Evolutionary conservation across 116 monocot species (phyloP).

Genomic region (Cymodocea nodosa): DNA sequence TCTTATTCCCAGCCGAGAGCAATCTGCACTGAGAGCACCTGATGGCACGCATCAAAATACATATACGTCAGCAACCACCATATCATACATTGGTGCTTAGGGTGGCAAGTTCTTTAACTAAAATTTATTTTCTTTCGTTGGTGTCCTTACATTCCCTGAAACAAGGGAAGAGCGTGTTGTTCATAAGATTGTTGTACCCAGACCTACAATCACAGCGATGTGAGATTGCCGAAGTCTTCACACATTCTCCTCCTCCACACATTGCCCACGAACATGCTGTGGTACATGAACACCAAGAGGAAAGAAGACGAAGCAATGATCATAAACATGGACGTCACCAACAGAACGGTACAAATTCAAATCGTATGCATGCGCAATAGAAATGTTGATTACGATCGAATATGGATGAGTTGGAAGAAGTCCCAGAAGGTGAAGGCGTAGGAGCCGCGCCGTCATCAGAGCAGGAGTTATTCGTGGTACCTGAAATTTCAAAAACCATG

Average conservation of each 20-base stretch:
- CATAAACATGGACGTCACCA: no score
- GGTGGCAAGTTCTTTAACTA: background rate
- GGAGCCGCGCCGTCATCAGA: background rate
- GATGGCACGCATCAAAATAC: background rate
- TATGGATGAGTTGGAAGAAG: background rate
- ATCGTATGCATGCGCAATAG: background rate
- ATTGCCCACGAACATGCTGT: slow-evolving; percentile 9
- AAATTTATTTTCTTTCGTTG: background rate
- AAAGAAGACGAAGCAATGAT: background rate
- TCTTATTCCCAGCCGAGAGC: background rate
- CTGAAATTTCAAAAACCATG: background rate
- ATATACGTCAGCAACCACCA: background rate
- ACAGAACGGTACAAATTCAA: background rate
- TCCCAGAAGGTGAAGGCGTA: background rate
- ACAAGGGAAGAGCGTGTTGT: slow-evolving; percentile 9
- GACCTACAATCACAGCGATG: slow-evolving; percentile 9
- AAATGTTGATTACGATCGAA: slow-evolving; percentile 6
- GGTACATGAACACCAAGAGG: background rate
- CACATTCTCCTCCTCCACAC: slow-evolving; percentile 10
- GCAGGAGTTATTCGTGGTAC: slow-evolving; percentile 10
- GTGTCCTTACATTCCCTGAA: slow-evolving; percentile 7
- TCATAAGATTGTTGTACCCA: slow-evolving; percentile 8
- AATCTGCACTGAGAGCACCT: slow-evolving; percentile 1
- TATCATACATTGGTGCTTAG: background rate
- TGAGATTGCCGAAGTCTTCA: background rate